A percentile compares a stretch with the other conserved stretches of the same genome.
Evolutionary conservation across 1,139 yeast genomes (phyloP).

Genomic region (Geotrichum citri-aurantii): DNA sequence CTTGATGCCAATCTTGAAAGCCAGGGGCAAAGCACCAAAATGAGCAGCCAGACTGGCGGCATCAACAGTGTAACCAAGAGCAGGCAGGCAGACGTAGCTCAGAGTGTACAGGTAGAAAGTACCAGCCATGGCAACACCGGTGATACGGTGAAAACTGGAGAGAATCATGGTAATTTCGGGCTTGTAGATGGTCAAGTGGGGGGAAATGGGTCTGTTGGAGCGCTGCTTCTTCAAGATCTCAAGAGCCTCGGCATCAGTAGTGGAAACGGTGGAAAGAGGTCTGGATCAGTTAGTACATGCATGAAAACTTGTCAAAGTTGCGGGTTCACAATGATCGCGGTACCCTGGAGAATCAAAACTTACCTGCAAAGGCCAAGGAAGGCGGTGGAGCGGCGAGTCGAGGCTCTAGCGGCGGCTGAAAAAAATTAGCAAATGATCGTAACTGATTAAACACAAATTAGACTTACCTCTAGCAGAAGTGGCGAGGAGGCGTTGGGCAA

Average conservation of each 20-base stretch:
- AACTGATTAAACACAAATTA: not conserved
- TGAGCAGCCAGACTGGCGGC: constrained; percentile 51
- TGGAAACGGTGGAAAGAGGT: constrained; percentile 49
- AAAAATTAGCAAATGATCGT: not conserved
- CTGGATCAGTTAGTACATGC: constrained; percentile 27
- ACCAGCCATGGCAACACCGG: constrained; percentile 78
- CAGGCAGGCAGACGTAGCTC: constrained; percentile 65
- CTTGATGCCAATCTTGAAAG: constrained; percentile 58
- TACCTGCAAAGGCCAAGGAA: constrained; percentile 18
- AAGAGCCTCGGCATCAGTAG: constrained; percentile 60
- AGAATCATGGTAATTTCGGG: constrained; percentile 82
- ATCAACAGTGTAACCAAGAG: constrained; percentile 56
- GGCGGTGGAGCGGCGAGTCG: constrained; percentile 14
- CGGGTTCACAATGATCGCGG: not conserved
- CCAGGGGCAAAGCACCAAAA: constrained; percentile 51
- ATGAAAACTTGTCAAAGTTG: not conserved
- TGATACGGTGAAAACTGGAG: constrained; percentile 79
- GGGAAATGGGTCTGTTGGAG: constrained; percentile 82
- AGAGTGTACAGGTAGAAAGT: constrained; percentile 68
- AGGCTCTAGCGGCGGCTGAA: constrained; percentile 15
- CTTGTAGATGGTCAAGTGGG: constrained; percentile 82
- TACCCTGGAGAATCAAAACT: not conserved
- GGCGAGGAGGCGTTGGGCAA: constrained; percentile 15
- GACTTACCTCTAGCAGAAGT: constrained; percentile 16
- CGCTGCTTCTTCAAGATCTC: constrained; percentile 75